A percentile compares a stretch with the other conserved stretches of the same genome.
These are phyloP conservation scores for Phytophthora megakarya DNA, from an alignment of 352 stramenopile species.

Conservation along the genomic window DNA sequence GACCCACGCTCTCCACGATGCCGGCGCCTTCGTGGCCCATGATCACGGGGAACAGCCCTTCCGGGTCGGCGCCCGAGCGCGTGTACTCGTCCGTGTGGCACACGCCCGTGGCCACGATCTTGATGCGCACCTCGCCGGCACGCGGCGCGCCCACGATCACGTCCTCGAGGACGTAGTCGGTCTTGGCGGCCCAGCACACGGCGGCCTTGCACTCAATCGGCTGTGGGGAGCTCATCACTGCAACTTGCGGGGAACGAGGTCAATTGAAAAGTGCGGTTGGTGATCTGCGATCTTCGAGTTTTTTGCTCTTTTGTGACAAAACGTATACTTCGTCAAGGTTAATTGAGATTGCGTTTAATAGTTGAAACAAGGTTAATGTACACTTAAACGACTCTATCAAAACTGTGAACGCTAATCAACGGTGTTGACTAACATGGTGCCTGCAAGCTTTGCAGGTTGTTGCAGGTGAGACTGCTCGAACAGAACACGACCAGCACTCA, in stretches of 20 bases:
- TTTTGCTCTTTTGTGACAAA: neutral
- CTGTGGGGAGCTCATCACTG: conserved; percentile 57
- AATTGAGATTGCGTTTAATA: neutral
- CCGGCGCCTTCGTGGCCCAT: conserved; percentile 88
- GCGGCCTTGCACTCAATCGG: conserved; percentile 91
- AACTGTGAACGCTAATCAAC: too few species aligned
- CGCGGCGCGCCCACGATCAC: conserved; percentile 73
- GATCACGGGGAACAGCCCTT: conserved; percentile 87
- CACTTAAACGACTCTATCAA: neutral
- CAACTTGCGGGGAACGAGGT: neutral
- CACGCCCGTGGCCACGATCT: conserved; percentile 84
- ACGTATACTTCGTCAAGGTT: neutral
- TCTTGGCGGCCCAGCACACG: conserved; percentile 87
- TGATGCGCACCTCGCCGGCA: conserved; percentile 80
- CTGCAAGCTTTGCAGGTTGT: conserved; percentile 6
- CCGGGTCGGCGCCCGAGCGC: conserved; percentile 74
- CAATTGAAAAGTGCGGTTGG: conserved; percentile 25
- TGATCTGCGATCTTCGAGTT: neutral
- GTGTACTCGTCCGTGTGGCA: conserved; percentile 91
- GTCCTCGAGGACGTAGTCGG: conserved; percentile 83
- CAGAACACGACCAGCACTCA: conserved; percentile 10
- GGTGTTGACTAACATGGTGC: neutral
- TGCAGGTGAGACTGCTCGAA: neutral
- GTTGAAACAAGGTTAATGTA: neutral
- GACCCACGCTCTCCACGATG: conserved; percentile 83